These are phyloP conservation scores for Tulasnella sp. DNA, from an alignment of 768 basidiomycete species.

Conservation along the genomic window DNA sequence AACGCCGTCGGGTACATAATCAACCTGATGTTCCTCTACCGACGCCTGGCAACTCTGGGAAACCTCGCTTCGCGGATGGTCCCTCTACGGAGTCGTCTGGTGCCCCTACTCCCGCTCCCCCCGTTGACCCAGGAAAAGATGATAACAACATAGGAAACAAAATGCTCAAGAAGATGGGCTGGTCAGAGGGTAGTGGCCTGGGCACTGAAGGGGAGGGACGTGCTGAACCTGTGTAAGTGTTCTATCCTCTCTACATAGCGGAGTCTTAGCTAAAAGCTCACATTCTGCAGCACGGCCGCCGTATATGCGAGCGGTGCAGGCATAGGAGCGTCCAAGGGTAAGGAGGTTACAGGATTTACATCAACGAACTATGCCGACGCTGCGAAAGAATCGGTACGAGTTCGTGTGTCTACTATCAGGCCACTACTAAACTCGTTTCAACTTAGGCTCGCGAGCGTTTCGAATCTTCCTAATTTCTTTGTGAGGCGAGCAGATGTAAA, in stretches of 20 bases:
- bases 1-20: constrained; percentile 84
- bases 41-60: constrained; percentile 33
- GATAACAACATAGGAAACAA: constrained; percentile 87
- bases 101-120: constrained; percentile 58
- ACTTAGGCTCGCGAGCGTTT: constrained; percentile 21
- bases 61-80: constrained; percentile 55
- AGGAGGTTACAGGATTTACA: constrained; percentile 49
- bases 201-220: constrained; percentile 79
- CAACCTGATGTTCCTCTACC: constrained; percentile 72
- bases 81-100: constrained; percentile 52
- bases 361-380: constrained; percentile 58
- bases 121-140: constrained; percentile 71
- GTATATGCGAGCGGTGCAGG: constrained; percentile 87
- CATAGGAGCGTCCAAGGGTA: constrained; percentile 87
- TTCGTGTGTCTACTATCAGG: neutral
- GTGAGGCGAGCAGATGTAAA: neutral
- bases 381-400: constrained; percentile 30
- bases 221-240: constrained; percentile 77
- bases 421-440: neutral
- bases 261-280: neutral
- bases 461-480: neutral
- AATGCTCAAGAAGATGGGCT: constrained; percentile 95
- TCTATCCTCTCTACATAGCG: neutral
- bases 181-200: constrained; percentile 85
- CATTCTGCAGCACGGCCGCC: constrained; percentile 59